Evolutionary conservation across 495 filamentous ascomycete genomes (phyloP).

Genomic region (Rhypophila decipiens): DNA sequence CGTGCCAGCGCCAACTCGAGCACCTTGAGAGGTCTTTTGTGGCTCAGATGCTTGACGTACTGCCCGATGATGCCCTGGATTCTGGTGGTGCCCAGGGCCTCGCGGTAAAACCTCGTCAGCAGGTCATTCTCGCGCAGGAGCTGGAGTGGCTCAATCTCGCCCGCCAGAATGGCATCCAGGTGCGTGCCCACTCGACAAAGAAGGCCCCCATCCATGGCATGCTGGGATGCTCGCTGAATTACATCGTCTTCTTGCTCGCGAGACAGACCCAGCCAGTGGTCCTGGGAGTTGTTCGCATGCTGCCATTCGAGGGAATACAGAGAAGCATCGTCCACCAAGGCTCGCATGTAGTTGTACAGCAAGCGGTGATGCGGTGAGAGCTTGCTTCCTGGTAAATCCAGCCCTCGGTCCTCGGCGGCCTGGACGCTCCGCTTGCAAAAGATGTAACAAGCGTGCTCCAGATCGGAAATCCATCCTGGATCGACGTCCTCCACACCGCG

Average conservation of each 20-base stretch:
- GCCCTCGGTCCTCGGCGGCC: background rate
- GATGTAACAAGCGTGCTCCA: background rate
- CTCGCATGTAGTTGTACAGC: background rate
- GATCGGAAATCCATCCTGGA: background rate
- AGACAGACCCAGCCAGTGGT: background rate
- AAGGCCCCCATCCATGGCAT: conserved; percentile 6
- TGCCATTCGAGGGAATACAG: background rate
- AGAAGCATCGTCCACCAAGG: background rate
- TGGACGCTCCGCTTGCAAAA: background rate
- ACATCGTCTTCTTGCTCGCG: background rate
- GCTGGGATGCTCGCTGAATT: background rate
- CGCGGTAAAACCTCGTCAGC: background rate
- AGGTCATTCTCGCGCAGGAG: conserved; percentile 20
- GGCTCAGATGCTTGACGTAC: conserved; percentile 5
- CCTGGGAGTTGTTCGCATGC: no score
- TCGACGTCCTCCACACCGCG: background rate
- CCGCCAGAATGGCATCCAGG: conserved; percentile 32
- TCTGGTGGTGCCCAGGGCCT: conserved; percentile 1
- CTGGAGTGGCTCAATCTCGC: conserved; percentile 34
- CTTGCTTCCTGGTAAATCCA: background rate
- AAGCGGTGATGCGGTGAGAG: background rate
- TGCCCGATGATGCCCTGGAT: no score
- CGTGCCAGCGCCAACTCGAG: conserved; percentile 41
- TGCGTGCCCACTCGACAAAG: conserved; percentile 20
- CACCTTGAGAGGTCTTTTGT: conserved; percentile 31